Evolutionary conservation across 1,139 yeast species (phyloP).

Genomic region (Taphrina pruni): DNA sequence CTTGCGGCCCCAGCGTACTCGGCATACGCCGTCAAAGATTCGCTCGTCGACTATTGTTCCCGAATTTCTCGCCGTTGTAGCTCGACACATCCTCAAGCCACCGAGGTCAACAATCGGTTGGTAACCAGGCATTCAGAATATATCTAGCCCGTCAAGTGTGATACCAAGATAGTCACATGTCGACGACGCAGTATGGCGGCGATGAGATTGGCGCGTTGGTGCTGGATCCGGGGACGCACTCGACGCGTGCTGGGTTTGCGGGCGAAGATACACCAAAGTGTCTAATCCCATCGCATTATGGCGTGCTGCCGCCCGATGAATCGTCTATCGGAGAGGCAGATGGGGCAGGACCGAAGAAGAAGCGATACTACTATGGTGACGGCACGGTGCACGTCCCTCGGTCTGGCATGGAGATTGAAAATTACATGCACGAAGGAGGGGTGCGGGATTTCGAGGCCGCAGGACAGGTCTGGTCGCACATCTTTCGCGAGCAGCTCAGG

Average conservation of each 20-base stretch:
- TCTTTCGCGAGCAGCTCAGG: conserved; percentile 55
- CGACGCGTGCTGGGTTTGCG: conserved; percentile 87
- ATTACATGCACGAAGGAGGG: conserved; percentile 54
- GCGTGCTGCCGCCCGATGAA: conserved; percentile 20
- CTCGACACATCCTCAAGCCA: too few species aligned
- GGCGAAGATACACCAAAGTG: conserved; percentile 91
- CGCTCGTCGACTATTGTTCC: too few species aligned
- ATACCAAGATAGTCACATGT: too few species aligned
- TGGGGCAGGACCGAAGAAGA: conserved; percentile 32
- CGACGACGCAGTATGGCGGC: conserved; percentile 42
- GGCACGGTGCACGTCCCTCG: conserved; percentile 51
- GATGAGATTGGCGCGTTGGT: conserved; percentile 67
- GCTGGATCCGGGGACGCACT: conserved; percentile 85
- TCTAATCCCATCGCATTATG: conserved; percentile 66
- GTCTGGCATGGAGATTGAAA: conserved; percentile 50
- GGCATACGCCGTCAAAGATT: too few species aligned
- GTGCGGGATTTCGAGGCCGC: conserved; percentile 58
- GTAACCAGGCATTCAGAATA: too few species aligned
- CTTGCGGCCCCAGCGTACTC: too few species aligned
- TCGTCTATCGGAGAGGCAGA: too few species aligned
- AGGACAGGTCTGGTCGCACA: conserved; percentile 53
- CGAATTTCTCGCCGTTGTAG: too few species aligned
- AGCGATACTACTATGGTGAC: conserved; percentile 48
- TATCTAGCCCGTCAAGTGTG: too few species aligned
- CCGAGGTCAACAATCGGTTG: too few species aligned